These are phyloP conservation scores for Letharia columbiana DNA, from an alignment of 495 filamentous ascomycete species.

Conservation along the genomic window DNA sequence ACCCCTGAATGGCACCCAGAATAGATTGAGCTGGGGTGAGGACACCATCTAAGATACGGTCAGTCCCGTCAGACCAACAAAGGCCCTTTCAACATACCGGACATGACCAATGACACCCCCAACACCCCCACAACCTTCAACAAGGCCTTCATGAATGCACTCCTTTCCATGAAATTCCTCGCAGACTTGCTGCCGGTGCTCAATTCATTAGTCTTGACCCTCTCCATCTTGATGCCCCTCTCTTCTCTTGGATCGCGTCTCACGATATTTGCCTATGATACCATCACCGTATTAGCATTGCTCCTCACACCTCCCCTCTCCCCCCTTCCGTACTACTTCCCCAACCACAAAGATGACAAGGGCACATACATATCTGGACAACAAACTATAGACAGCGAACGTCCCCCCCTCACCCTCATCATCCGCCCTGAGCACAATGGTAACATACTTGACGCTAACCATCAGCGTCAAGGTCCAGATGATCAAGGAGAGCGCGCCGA, in stretches of 20 bases:
- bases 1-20: conserved; percentile 62
- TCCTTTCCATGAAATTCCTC: conserved; percentile 51
- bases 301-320: neutral
- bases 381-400: conserved; percentile 62
- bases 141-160: conserved; percentile 39
- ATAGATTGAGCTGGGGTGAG: conserved; percentile 64
- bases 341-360: neutral
- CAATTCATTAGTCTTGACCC: conserved; percentile 48
- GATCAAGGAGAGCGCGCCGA: conserved; percentile 64
- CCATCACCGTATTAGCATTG: neutral
- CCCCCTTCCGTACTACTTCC: neutral
- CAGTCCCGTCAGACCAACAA: neutral
- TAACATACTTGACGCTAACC: conserved; percentile 64
- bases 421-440: conserved; percentile 61
- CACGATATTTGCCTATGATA: conserved; percentile 44
- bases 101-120: conserved; percentile 61
- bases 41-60: conserved; percentile 45
- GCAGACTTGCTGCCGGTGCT: conserved; percentile 42
- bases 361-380: conserved; percentile 55
- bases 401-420: conserved; percentile 74
- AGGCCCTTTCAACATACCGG: conserved; percentile 26
- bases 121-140: conserved; percentile 62
- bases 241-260: conserved; percentile 47
- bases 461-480: conserved; percentile 68
- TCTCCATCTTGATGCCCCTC: conserved; percentile 51